Base-by-base conservation (phyloP, 257 asterid genomes). In the Lycium barbarum region DNA sequence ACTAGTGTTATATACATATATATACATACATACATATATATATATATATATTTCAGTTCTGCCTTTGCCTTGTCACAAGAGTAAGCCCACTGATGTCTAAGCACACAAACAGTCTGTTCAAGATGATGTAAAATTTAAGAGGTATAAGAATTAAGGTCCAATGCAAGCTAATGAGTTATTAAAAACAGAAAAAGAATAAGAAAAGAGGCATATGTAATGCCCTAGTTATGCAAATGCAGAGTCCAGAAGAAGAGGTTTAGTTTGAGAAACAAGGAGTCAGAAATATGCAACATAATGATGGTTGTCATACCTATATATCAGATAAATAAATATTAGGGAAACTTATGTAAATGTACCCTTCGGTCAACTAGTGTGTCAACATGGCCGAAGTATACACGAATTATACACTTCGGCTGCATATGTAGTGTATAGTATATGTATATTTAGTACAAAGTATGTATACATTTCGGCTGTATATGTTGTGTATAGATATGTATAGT, bases 51-150 rank as follows among this genome's bases (percentile, higher is more conserved):
- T 79, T 87, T 96, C 91, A 93, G 90, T 91, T 94, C 98, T 72
- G 70, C 76, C 87, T 90, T 94, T 12, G 99, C 98, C 93, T 96
- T 96, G 68, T 92, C 95, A 81, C 94, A 96, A 17, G 86, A 89
- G 90, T 93, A 96, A 35, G 98, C 98, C 98, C 98, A 96, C 81
- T 92, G 95, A 88, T 92, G 98, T 84, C 94, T 85, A 20, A 96
- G 92, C 73, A 93, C 91, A 1, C 84, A 43, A 51, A 90, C 98
- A 5, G 91, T 89, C 99, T 95, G 95, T 85, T 83, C 88, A 83
- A 83, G 13, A 66, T 47, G 71, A 59, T 7, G 18, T 68, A 86
- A 11, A 55, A 26, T 26, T 26, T 26, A 49, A 59, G 15, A 80
- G 36, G 82, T 18, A 49, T 83, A 66, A 86, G 83, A 84, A 58